Evolutionary conservation across 768 basidiomycete genomes (phyloP), one percentile per base, ranked within the genome.

Genomic region (Lactarius hatsudake): DNA sequence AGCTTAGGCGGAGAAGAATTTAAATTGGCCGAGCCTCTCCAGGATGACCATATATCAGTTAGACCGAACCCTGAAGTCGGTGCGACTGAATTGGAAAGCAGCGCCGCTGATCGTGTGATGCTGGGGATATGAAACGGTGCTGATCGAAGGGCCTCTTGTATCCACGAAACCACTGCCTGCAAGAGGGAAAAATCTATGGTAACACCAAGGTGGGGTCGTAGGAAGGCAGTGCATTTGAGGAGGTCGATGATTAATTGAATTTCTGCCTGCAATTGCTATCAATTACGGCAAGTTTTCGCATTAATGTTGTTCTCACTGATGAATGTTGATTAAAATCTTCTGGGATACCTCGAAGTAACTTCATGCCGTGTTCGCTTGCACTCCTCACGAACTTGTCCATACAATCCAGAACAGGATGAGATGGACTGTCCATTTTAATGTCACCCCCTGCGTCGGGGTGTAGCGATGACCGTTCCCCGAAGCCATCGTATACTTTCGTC

Each of bases 1-100:
- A 66, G 51, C 30, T 66, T 60, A 10, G 23, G 36, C 1, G 23
- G 54, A 61, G 59, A 36, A n/a, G 55, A 53, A 26, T 61, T 55
- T 55, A 28, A 18, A 28, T n/a, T 38, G 26, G 42, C 58, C 18
- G 71, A 71, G 15, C 51, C 45, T 13, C 73, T 81, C 63, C 87
- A 75, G 7, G 74, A 75, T 15, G 81, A 78, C 94, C 94, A 96
- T 42, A 96, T 84, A 26, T 87, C 81, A 23, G 83, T 77, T 74
- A 95, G 78, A 28, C 89, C 90, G 30, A 86, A 79, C 5, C 96
- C 95, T n/a, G 85, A 83, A 8, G 86, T 85, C 18, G 87, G 81
- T 3, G 83, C 84, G 18, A 90, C 79, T 3, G 79, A 73, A 5
- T 80, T 75, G 43, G 81, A 78, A 3, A 96, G 78, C 7, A 72